Base-by-base conservation (phyloP, 805 yeast species). In the Candida dajiaensis region DNA sequence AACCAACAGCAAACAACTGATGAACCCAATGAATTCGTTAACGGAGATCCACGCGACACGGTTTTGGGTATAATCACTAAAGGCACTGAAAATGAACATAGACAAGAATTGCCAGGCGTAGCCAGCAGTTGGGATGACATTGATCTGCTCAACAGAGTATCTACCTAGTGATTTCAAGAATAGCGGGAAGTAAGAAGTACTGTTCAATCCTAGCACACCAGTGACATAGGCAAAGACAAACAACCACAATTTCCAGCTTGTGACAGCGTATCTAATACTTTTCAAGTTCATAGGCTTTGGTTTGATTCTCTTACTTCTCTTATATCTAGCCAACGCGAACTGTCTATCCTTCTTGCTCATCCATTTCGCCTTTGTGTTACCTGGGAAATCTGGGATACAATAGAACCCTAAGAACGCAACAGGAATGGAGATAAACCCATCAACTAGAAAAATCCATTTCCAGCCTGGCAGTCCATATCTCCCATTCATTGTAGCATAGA, bases 361-460 rank as follows among this genome's bases (percentile, higher is more conserved):
- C 45, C 45, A 43, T 21, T 6, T 13, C 11, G 45, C 45, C 23
- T 18, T 43, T 8, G 45, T 19, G 20, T 43, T 43, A 1, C 19
- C 15, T n/a, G 45, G 45, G 19, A 76, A 77, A 31, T 78, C 73
- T 25, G 74, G 77, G 20, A 79, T 50, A 3, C 74, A 70, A 31
- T 72, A 65, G 31, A 71, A 51, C 12, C 74, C 74, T 36, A 73
- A 48, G 12, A 79, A 29, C 3, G 77, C 78, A 31, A 78, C 73
- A 23, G 74, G 77, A 19, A 79, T 52, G 1, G 76, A 70, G 31
- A 74, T 66, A 23, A 71, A 50, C 11, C 74, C 74, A 54, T 75
- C 79, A 52, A 75, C 65, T 28, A 75, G 67, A 50, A 72, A 74
- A 45, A 73, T 69, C 79, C 79, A 75, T 63, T 71, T 69, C 78